Evolutionary conservation across 164 flowering plant genomes (phyloP).

Genomic region (Vitis vinifera): DNA sequence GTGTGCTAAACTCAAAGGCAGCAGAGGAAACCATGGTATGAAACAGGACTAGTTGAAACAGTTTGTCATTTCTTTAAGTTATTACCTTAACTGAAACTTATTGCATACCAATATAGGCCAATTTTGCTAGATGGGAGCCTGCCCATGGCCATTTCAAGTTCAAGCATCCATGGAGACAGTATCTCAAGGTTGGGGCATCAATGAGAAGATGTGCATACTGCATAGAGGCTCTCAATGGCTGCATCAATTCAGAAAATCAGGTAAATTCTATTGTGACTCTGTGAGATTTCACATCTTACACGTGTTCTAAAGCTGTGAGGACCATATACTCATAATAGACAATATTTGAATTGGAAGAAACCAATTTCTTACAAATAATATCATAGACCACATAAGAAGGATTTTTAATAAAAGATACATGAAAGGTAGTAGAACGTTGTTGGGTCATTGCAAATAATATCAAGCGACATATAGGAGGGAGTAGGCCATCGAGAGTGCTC

Average conservation of each 20-base stretch:
- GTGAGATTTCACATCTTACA: too few species aligned
- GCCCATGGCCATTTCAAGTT: constrained; percentile 75
- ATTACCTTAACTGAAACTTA: background rate
- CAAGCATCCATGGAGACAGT: constrained; percentile 80
- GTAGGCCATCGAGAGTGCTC: too few species aligned
- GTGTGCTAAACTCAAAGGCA: constrained; percentile 65
- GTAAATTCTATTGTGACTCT: constrained; percentile 19
- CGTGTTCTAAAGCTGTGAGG: too few species aligned
- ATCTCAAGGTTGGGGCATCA: constrained; percentile 59
- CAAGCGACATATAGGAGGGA: too few species aligned
- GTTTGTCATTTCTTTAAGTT: background rate
- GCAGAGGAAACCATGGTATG: constrained; percentile 67
- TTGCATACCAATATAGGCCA: constrained; percentile 41
- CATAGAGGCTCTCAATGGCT: constrained; percentile 64
- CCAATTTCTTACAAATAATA: too few species aligned
- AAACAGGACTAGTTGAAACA: background rate
- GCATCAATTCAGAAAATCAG: constrained; percentile 51
- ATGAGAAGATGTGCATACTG: constrained; percentile 62
- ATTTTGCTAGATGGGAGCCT: constrained; percentile 90
- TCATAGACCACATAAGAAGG: too few species aligned
- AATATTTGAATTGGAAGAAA: too few species aligned
- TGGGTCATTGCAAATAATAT: too few species aligned
- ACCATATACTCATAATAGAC: too few species aligned
- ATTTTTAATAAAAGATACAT: too few species aligned
- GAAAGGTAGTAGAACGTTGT: too few species aligned